Evolutionary conservation across 2,329 filamentous ascomycete species (phyloP).

Genomic region (Trichoderma cornu-damae): DNA sequence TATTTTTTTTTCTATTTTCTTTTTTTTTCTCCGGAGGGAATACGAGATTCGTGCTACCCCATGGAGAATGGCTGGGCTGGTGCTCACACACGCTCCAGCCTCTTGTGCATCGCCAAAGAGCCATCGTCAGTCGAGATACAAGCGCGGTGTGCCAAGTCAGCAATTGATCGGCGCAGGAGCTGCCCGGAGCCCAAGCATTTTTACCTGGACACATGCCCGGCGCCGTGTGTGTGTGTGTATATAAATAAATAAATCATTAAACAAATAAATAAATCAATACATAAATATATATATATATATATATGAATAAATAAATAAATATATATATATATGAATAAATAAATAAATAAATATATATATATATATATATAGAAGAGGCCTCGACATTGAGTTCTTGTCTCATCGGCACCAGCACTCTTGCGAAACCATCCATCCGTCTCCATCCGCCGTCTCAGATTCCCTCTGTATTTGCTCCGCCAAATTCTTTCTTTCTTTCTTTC

Average conservation of each 20-base stretch:
- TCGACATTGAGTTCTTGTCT: not conserved
- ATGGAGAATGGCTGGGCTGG: constrained; percentile 15
- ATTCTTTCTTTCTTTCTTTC: no score
- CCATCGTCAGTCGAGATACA: not conserved
- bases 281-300: no score
- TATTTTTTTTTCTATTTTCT: no score
- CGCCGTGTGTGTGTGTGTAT: not conserved
- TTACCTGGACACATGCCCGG: not conserved
- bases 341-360: no score
- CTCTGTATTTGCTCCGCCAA: no score
- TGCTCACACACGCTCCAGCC: constrained; percentile 9
- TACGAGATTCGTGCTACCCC: constrained; percentile 26
- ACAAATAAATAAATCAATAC: no score
- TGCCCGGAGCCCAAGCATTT: not conserved
- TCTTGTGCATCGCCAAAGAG: constrained; percentile 8
- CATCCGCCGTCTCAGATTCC: not conserved
- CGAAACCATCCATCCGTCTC: not conserved
- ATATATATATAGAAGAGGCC: no score
- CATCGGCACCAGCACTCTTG: not conserved
- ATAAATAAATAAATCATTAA: no score
- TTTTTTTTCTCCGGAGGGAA: constrained; percentile 13
- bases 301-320: no score
- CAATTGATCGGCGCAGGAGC: not conserved
- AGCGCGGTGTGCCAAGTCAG: not conserved
- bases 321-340: no score